Conservation (phyloP, 2,329 filamentous ascomycete species). For the Aspergillus vadensis region DNA sequence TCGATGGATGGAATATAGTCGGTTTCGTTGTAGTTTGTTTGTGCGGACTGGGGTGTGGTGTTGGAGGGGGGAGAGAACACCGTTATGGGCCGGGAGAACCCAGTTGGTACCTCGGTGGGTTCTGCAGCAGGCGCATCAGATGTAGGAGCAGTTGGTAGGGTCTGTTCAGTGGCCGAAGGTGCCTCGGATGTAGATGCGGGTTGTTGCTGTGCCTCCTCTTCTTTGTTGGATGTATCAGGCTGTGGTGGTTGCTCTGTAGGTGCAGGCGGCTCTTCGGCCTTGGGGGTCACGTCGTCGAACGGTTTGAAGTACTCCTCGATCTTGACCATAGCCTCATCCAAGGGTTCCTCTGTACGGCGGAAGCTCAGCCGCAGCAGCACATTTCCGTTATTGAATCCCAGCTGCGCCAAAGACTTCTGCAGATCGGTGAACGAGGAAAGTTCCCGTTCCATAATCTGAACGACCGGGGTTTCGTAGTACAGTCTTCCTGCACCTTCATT, state of each 20-base stretch:
- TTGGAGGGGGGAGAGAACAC: slow-evolving; percentile 78
- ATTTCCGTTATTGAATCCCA: slow-evolving; percentile 84
- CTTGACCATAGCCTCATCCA: slow-evolving; percentile 82
- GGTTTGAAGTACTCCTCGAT: slow-evolving; percentile 74
- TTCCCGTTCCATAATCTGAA: slow-evolving; percentile 82
- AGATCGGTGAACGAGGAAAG: slow-evolving; percentile 76
- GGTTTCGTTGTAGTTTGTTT: slow-evolving; percentile 65
- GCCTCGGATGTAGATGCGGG: slow-evolving; percentile 15
- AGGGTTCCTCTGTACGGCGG: slow-evolving; percentile 70
- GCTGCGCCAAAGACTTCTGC: slow-evolving; percentile 82
- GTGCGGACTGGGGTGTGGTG: slow-evolving; percentile 74
- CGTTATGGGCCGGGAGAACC: slow-evolving; percentile 55
- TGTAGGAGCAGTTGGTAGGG: slow-evolving; percentile 16
- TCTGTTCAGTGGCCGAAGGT: slow-evolving; percentile 16
- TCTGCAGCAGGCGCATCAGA: slow-evolving; percentile 21
- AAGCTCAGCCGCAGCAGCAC: slow-evolving; percentile 78
- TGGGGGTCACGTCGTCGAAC: slow-evolving; percentile 35
- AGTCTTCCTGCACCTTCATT: slow-evolving; percentile 68
- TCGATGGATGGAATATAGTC: slow-evolving; percentile 81
- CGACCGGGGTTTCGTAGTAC: slow-evolving; percentile 82
- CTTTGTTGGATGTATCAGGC: slow-evolving; percentile 13
- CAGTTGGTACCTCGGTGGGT: slow-evolving; percentile 32
- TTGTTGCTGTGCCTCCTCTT: slow-evolving; percentile 13
- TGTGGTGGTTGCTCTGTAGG: slow-evolving; percentile 17
- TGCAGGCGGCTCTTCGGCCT: slow-evolving; percentile 26